Conservation (phyloP, 345 rosid genomes). For the Moricandia moricandioides region DNA sequence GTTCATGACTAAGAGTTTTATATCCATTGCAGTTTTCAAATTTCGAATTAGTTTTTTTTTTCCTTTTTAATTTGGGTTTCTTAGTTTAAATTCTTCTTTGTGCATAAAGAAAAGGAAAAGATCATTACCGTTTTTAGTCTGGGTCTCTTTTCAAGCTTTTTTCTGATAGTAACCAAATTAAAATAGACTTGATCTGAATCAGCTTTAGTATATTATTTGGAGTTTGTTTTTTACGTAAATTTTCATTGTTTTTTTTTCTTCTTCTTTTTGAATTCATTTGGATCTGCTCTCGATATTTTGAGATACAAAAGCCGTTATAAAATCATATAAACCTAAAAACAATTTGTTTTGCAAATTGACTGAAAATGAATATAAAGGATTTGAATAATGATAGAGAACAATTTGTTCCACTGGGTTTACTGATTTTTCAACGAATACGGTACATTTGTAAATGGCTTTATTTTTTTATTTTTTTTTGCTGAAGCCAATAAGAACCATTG, state of each 20-base stretch:
- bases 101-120: conserved; percentile 37
- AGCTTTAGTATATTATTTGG: neutral
- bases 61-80: neutral
- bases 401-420: neutral
- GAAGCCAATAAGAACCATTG: neutral
- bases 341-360: neutral
- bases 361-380: neutral
- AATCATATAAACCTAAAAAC: neutral
- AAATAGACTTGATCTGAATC: neutral
- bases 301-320: neutral
- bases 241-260: neutral
- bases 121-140: conserved; percentile 8
- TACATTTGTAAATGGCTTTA: neutral
- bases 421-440: neutral
- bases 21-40: conserved; percentile 4
- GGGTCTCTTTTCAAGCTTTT: neutral
- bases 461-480: neutral
- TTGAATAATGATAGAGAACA: neutral
- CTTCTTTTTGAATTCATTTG: neutral
- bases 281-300: neutral
- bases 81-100: conserved; percentile 42
- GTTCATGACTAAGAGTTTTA: conserved; percentile 32
- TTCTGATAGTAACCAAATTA: conserved; percentile 16
- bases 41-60: neutral
- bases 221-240: neutral